phyloP scores from a whole-genome alignment of 2,329 filamentous ascomycete genomes.

The Cladosporium sp. region DNA sequence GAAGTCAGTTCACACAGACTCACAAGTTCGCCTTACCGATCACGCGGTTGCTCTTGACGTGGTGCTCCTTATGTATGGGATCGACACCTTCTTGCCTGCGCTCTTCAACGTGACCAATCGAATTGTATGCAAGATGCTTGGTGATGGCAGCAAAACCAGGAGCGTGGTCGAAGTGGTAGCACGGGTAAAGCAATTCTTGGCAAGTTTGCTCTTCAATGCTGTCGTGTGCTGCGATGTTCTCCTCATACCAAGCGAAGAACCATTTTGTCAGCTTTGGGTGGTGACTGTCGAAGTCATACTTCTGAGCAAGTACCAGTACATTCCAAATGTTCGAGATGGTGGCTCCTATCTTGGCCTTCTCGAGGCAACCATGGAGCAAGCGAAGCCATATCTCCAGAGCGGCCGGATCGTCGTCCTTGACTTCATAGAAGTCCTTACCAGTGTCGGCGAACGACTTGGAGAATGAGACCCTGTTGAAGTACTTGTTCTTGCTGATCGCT shows the following conservation, averaged over 20 bases:
- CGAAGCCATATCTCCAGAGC: constrained; percentile 21
- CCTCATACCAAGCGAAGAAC: constrained; percentile 22
- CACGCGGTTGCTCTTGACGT: not conserved
- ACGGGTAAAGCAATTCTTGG: constrained; percentile 30
- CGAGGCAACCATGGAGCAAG: constrained; percentile 18
- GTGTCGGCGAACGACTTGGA: not conserved
- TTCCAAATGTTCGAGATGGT: constrained; percentile 23
- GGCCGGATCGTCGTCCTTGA: not conserved
- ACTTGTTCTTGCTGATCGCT: not conserved
- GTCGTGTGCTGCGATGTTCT: not conserved
- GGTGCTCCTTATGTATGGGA: not conserved
- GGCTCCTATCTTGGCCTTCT: not conserved
- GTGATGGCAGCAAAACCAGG: constrained; percentile 32
- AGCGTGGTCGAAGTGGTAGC: constrained; percentile 33
- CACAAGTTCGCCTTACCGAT: constrained; percentile 27
- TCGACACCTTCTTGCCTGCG: constrained; percentile 20
- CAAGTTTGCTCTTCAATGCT: not conserved
- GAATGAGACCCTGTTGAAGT: not conserved
- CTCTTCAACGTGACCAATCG: constrained; percentile 31
- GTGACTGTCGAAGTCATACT: constrained; percentile 20
- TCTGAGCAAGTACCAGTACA: constrained; percentile 21
- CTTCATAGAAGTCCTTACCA: not conserved
- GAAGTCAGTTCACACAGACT: constrained; percentile 21
- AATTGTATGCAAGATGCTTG: constrained; percentile 36
- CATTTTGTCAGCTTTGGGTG: constrained; percentile 14